Base-by-base conservation (phyloP, 2,329 filamentous ascomycete species). In the Mariannaea sp. region DNA sequence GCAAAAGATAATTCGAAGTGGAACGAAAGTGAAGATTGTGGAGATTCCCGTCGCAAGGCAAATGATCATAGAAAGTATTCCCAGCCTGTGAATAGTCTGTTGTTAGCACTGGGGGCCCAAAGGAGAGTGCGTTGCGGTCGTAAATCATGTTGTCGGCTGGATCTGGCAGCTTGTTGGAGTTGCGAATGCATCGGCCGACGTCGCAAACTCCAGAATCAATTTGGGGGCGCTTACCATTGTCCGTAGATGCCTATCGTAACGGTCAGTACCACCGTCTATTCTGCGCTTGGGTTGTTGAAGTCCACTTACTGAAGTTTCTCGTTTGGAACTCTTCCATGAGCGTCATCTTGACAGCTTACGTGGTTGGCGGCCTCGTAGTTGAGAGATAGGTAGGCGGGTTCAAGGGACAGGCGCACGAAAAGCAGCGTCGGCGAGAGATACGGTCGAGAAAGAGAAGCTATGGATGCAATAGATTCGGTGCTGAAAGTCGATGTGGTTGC, bases 291-390 rank as follows among this genome's bases (percentile, higher is more conserved):
- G 16, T 43, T 46, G 24, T 41, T 14, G 45, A 60, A 49, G 36
- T 36, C 47, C 56, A 77, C 85, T 68, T 79, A 89, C 86, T 89
- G 75, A 89, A 89, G 76, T 89, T 89, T 68, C 86, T 80, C 56
- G 85, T 87, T 70, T 81, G 81, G 70, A 89, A 87, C 74, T 89
- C 86, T 69, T 89, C 86, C 73, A 82, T 82, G 76, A 89, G 79
- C 71, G 84, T 82, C 85, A 88, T 88, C 59, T 76, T 85, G 79
- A 65, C 69, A 67, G 64, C 59, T 66, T 66, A 64, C 62, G 62
- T 58, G 32, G 32, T 35, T 14, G 19, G 19, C 42, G 41, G 49
- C 35, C 52, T 63, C 55, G 63, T 61, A 58, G 57, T 62, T 59
- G 55, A 54, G 33, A 20, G 44, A 20, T 24, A 32, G 29, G 35